These are phyloP conservation scores for Penicillium turbatum DNA, from an alignment of 495 filamentous ascomycete genomes.

Conservation along the genomic window DNA sequence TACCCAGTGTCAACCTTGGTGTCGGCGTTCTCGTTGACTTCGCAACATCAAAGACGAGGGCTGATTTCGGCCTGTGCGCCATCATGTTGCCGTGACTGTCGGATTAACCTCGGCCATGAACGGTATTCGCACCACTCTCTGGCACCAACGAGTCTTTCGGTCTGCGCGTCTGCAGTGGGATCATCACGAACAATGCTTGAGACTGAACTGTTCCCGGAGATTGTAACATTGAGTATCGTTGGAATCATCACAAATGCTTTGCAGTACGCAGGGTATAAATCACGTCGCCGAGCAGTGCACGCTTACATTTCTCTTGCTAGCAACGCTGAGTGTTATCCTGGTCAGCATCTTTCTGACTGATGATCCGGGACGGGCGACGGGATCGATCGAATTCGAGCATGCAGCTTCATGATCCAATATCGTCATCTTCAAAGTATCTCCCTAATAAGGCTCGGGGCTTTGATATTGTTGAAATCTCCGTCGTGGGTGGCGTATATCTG, in stretches of 20 bases:
- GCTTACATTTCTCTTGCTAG: slow-evolving; percentile 39
- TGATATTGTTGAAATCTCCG: slow-evolving; percentile 30
- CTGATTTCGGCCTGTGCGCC: slow-evolving; percentile 43
- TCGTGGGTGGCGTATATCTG: slow-evolving; percentile 45
- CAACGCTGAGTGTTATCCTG: slow-evolving; percentile 29
- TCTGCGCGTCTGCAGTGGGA: slow-evolving; percentile 44
- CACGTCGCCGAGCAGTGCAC: slow-evolving; percentile 37
- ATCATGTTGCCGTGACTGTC: slow-evolving; percentile 35
- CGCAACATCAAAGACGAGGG: slow-evolving; percentile 31
- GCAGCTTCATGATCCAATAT: slow-evolving; percentile 19
- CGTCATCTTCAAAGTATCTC: slow-evolving; percentile 25
- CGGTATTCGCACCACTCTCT: slow-evolving; percentile 40
- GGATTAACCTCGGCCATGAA: slow-evolving; percentile 44
- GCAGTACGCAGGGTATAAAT: slow-evolving; percentile 40
- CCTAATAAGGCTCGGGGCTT: slow-evolving; percentile 12
- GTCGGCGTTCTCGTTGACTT: slow-evolving; percentile 36
- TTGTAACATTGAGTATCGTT: slow-evolving; percentile 7
- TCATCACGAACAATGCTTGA: slow-evolving; percentile 46
- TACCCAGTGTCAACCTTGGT: slow-evolving; percentile 31
- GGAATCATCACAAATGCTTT: slow-evolving; percentile 41
- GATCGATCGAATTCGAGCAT: slow-evolving; percentile 27
- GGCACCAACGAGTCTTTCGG: slow-evolving; percentile 43
- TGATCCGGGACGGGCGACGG: slow-evolving; percentile 26
- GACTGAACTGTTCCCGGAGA: neutral
- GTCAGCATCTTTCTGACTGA: slow-evolving; percentile 21